Base-by-base conservation (phyloP, 208 protist genomes). In the Acanthamoeba culbertsoni region DNA sequence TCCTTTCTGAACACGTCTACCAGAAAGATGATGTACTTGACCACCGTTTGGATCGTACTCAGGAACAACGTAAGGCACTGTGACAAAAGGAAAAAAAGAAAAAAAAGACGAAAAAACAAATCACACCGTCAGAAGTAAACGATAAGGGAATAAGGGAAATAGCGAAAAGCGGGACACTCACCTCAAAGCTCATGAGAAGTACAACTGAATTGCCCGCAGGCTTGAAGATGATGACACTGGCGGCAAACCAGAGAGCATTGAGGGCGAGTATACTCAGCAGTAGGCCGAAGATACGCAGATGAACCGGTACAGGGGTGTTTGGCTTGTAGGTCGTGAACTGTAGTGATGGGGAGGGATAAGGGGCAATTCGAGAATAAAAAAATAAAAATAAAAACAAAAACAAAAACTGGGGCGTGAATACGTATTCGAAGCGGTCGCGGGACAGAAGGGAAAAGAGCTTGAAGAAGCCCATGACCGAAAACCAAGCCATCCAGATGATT, bases 101-200 rank as follows among this genome's bases (percentile, higher is more conserved):
- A 79, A 7, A 4, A 63, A n/a, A 8, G 77, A 7, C n/a, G 43
- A 35, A 88, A 20, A 88, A 53, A 59, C 42, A 88, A 10, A 59
- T 10, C 37, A 77, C 7, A 77, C 7, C 7, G 40, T 35, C 4
- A 26, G 20, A 40, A 26, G 26, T 62, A 62, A 62, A 62, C 23
- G 55, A 62, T 62, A 62, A 26, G 20, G 20, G 23, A 62, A 62
- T 26, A 62, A 26, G 55, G 55, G 26, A 26, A 26, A 20, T 26
- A 26, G 55, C 23, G 55, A 62, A 26, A 62, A 26, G 26, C 20
- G n/a, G n/a, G n/a, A n/a, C n/a, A n/a, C n/a, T n/a, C 35, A 71
- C 84, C 84, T 91, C 84, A 91, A 91, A 91, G 53, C n/a, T 91
- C 84, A 91, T 91, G 37, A 91, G 84, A 6, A 91, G 57, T 8